Percentiles rank a stretch among this genome's conserved stretches.
These are phyloP conservation scores for Trichosanthes truncata DNA, from an alignment of 306 rosid genomes.

Conservation along the genomic window DNA sequence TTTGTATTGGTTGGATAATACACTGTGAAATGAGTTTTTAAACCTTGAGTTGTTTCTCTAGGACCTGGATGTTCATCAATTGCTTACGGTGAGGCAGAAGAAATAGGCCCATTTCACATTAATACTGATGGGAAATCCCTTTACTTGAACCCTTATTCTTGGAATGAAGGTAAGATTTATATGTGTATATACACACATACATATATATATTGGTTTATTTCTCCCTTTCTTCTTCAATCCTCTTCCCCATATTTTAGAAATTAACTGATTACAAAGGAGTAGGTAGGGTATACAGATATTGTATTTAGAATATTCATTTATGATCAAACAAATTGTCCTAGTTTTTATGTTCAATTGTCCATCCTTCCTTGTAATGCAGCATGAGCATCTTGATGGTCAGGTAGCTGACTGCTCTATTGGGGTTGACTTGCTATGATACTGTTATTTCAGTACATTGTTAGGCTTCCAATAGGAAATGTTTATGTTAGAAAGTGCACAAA, in stretches of 20 bases:
- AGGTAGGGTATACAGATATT: background rate
- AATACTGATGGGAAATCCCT: constrained; percentile 52
- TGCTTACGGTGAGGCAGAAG: constrained; percentile 82
- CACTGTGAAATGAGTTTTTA: background rate
- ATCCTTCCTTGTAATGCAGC: background rate
- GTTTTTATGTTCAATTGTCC: background rate
- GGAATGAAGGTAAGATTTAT: constrained; percentile 58
- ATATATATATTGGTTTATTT: background rate
- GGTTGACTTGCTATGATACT: background rate
- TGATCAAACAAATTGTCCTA: background rate
- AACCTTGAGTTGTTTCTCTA: constrained; percentile 14
- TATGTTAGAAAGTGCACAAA: background rate
- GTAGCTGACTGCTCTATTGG: background rate
- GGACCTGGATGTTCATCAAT: constrained; percentile 97
- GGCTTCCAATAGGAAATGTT: background rate
- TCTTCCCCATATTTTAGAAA: background rate
- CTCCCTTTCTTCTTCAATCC: background rate
- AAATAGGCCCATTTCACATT: constrained; percentile 82
- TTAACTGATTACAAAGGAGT: background rate
- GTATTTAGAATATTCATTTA: background rate
- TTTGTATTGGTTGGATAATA: background rate
- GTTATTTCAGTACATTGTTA: background rate
- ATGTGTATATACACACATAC: background rate
- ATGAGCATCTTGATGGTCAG: background rate
- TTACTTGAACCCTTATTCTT: constrained; percentile 64